Evolutionary conservation across 75 land plant species (phyloP), one percentile per base, ranked within the genome.

Genomic region (Isoetes taiwanensis): DNA sequence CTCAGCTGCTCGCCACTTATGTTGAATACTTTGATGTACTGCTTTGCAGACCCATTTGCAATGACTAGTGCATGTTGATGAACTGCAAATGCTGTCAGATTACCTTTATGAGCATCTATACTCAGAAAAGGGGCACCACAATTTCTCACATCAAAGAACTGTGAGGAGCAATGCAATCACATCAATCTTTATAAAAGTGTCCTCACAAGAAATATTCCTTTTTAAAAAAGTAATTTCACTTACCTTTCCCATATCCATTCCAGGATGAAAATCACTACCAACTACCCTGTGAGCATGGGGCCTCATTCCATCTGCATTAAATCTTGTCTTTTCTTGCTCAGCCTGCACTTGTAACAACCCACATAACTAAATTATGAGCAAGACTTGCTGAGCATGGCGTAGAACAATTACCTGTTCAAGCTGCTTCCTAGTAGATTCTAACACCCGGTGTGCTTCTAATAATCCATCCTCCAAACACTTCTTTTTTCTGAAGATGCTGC

Each of bases 41-140:
- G 84, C 64, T 81, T 87, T 28, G 76, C 82, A 21, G 98, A 87
- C 16, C 98, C 98, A 53, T 81, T 87, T 20, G 89, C 98, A 40
- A 91, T 79, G 8, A 91, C 59, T 0, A 89, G 96, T 6, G 98
- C 98, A 70, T 91, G 85, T 10, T 89, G 71, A 63, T 91, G 98
- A 30, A 91, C 76, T 30, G 88, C 84, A 53, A 91, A 59, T 32
- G 90, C 89, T 29, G 95, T 75, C 26, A 91, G 64, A 14, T 81
- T 73, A 1, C 89, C 84, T 59, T 80, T 69, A 30, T 79, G 85
- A 32, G 95, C 85, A 41, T 81, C 81, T 52, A 91, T 74, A 10
- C 79, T 68, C 6, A 76, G 62, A 43, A 80, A 83, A 5, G 95
- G 52, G 25, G 58, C 61, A 11, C 60, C 29, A 21, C 14, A 27